These are phyloP conservation scores for Globisporangium megalacanthum DNA, from an alignment of 352 stramenopile genomes.

Conservation along the genomic window DNA sequence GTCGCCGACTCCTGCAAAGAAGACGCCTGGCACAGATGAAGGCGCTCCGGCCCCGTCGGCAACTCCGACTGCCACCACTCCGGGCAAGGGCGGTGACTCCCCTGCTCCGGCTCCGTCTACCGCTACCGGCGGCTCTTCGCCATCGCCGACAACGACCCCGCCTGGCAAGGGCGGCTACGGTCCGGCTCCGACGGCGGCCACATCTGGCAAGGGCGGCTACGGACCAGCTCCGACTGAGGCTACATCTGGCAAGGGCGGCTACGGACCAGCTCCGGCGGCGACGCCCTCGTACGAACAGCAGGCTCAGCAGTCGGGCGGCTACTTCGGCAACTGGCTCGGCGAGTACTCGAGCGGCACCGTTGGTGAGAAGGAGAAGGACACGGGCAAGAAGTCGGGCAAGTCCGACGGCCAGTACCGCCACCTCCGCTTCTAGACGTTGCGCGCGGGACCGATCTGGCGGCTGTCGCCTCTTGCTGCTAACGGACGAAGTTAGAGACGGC, in stretches of 20 bases:
- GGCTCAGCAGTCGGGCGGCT: conserved; percentile 7
- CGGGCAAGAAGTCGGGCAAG: conserved; percentile 6
- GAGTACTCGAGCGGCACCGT: conserved; percentile 10
- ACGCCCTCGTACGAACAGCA: conserved; percentile 9
- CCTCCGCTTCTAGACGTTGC: conserved; percentile 10
- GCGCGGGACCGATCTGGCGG: too few relatives aligned
- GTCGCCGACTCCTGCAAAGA: too few relatives aligned
- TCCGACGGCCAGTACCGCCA: conserved; percentile 11
- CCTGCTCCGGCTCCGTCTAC: background rate
- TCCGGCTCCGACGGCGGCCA: background rate
- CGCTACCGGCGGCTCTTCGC: too few relatives aligned
- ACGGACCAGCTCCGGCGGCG: background rate
- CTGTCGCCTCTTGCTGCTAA: background rate
- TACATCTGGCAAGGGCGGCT: conserved; percentile 2
- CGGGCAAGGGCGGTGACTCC: background rate
- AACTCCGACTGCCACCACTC: too few relatives aligned
- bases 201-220: background rate
- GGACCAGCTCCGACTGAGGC: background rate
- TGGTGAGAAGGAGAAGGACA: conserved; percentile 5
- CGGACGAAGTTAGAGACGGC: conserved; percentile 11
- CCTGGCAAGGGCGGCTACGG: conserved; percentile 1
- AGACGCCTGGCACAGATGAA: background rate
- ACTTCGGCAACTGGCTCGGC: conserved; percentile 13
- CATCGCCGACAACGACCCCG: background rate
- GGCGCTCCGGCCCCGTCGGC: background rate